These are phyloP conservation scores for Cinnamomum micranthum DNA, from an alignment of 164 flowering plant genomes.

Conservation along the genomic window DNA sequence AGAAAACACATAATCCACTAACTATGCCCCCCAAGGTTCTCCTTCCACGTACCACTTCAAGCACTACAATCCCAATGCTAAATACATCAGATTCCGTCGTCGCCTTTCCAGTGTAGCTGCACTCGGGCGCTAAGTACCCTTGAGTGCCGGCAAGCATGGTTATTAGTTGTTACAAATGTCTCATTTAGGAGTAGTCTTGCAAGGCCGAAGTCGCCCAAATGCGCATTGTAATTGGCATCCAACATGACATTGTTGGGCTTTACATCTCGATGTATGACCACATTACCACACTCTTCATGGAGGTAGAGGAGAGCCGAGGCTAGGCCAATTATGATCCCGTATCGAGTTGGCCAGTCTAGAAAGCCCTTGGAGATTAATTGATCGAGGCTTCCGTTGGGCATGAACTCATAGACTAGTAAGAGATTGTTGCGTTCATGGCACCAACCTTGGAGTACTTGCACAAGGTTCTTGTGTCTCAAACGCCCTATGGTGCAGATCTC, in stretches of 20 bases:
- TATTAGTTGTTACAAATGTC: slow-evolving; percentile 24
- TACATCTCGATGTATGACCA: slow-evolving; percentile 77
- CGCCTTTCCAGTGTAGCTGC: slow-evolving; percentile 54
- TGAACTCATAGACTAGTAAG: slow-evolving; percentile 64
- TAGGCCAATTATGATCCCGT: slow-evolving; percentile 51
- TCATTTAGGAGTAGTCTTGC: slow-evolving; percentile 55
- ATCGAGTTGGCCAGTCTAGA: slow-evolving; percentile 49
- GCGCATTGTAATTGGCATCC: slow-evolving; percentile 60
- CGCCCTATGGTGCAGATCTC: slow-evolving; percentile 44
- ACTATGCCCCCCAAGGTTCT: slow-evolving; percentile 37
- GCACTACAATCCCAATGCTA: slow-evolving; percentile 71
- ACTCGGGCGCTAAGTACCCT: slow-evolving; percentile 83
- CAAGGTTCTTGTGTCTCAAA: slow-evolving; percentile 62
- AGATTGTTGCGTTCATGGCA: slow-evolving; percentile 61
- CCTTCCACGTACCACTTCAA: slow-evolving; percentile 66
- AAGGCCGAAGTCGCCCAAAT: slow-evolving; percentile 77
- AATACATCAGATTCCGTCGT: slow-evolving; percentile 64
- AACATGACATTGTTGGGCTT: slow-evolving; percentile 77
- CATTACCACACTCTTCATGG: slow-evolving; percentile 76
- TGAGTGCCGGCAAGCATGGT: slow-evolving; percentile 71
- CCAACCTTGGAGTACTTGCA: slow-evolving; percentile 84
- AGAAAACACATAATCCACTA: slow-evolving; percentile 30
- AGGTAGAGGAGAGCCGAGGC: slow-evolving; percentile 69
- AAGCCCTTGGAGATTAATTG: slow-evolving; percentile 22
- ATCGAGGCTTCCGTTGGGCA: slow-evolving; percentile 71